Evolutionary conservation across 2,329 filamentous ascomycete species (phyloP).

Genomic region (Pseudovirgaria hyperparasitica): DNA sequence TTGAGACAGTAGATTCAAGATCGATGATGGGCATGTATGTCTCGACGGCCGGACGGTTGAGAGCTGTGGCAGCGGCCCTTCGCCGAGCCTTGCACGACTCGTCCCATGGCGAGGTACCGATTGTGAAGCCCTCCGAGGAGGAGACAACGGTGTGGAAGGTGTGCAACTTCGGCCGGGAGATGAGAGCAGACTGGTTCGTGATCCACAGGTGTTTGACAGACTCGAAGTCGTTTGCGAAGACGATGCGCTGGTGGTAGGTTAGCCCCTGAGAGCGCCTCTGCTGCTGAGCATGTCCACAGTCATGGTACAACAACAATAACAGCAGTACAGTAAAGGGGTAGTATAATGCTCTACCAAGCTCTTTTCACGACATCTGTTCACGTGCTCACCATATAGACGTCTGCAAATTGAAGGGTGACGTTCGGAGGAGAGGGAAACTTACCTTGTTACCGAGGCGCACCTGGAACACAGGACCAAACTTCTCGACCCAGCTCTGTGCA

Average conservation of each 20-base stretch:
- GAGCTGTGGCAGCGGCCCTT: conserved; percentile 65
- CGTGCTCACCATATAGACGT: not conserved
- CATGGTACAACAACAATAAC: no score
- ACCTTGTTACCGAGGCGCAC: conserved; percentile 53
- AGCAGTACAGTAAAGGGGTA: no score
- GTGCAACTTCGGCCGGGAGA: conserved; percentile 65
- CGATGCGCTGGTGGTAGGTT: conserved; percentile 45
- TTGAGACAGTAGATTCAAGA: conserved; percentile 57
- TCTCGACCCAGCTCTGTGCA: conserved; percentile 32
- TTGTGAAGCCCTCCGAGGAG: conserved; percentile 65
- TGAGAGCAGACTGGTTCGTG: conserved; percentile 63
- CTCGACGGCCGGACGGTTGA: conserved; percentile 64
- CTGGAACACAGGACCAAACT: conserved; percentile 38
- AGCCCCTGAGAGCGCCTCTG: no score
- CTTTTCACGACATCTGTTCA: not conserved
- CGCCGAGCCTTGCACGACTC: conserved; percentile 65
- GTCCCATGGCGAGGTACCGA: conserved; percentile 75
- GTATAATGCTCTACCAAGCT: no score
- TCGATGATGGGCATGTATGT: conserved; percentile 76
- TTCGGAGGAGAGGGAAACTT: conserved; percentile 6
- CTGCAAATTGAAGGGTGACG: not conserved
- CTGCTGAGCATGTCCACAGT: no score
- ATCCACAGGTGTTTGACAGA: conserved; percentile 65
- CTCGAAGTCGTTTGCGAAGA: conserved; percentile 70
- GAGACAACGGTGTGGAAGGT: conserved; percentile 74